Evolutionary conservation across 164 flowering plant genomes (phyloP).

Genomic region (Cinnamomum chago): DNA sequence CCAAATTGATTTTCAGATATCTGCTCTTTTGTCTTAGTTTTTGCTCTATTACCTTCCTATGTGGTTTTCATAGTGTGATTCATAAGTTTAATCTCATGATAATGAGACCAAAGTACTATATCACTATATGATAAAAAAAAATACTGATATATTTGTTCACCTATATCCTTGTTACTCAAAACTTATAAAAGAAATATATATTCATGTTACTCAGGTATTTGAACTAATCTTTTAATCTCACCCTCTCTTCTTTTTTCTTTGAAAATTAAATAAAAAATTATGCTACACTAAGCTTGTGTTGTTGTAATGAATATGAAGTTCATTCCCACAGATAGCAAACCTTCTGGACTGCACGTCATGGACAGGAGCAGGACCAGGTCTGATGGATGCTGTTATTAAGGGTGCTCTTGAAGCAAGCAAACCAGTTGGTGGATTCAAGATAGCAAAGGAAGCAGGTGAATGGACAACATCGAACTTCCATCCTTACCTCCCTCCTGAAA

Average conservation of each 20-base stretch:
- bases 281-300: background rate
- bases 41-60: no score
- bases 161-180: background rate
- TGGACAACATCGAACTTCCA: constrained; percentile 79
- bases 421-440: constrained; percentile 88
- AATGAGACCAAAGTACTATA: no score
- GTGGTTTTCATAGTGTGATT: no score
- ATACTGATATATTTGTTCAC: no score
- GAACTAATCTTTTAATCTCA: no score
- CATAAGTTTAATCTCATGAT: no score
- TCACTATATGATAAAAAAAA: no score
- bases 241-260: no score
- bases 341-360: constrained; percentile 87
- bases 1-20: no score
- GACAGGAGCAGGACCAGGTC: constrained; percentile 98
- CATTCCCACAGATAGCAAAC: constrained; percentile 48
- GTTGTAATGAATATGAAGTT: background rate
- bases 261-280: no score
- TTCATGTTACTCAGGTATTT: background rate
- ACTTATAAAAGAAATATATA: background rate
- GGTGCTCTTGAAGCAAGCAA: constrained; percentile 83
- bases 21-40: no score
- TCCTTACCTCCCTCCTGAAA: constrained; percentile 74
- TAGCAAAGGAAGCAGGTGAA: constrained; percentile 83
- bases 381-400: constrained; percentile 90